These are phyloP conservation scores for Coemansia aciculifera DNA, from an alignment of 192 early-diverging fungal species.

Conservation along the genomic window DNA sequence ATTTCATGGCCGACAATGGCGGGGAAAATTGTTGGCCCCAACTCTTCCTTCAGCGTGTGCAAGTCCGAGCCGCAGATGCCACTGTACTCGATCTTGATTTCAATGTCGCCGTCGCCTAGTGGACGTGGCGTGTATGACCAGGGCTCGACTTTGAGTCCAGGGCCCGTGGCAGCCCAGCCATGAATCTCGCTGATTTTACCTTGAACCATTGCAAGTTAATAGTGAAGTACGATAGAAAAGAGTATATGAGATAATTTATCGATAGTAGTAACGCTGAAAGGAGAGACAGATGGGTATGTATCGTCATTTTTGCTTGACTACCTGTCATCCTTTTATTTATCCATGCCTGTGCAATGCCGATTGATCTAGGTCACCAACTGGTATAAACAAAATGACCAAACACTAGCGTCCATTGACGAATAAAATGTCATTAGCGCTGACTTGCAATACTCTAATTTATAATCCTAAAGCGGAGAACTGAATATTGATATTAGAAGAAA, in stretches of 20 bases:
- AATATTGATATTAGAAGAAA: not conserved
- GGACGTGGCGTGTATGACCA: constrained; percentile 61
- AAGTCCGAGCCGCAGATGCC: constrained; percentile 80
- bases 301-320: not conserved
- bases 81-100: constrained; percentile 73
- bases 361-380: not conserved
- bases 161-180: constrained; percentile 48
- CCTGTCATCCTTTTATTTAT: not conserved
- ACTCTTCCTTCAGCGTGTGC: constrained; percentile 66
- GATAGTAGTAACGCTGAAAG: not conserved
- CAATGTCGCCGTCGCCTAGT: constrained; percentile 62
- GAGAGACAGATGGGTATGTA: not conserved
- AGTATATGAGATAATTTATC: not conserved
- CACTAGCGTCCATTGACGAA: not conserved
- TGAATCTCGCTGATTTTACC: constrained; percentile 41
- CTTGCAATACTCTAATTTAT: too few relatives aligned
- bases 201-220: constrained; percentile 19
- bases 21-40: constrained; percentile 51
- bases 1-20: constrained; percentile 70
- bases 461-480: too few relatives aligned
- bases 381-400: not conserved
- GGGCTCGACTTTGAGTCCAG: constrained; percentile 34
- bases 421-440: not conserved
- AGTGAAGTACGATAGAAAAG: not conserved
- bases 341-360: not conserved